Evolutionary conservation across 2,329 filamentous ascomycete species (phyloP).

Genomic region (Sporothrix pallida): DNA sequence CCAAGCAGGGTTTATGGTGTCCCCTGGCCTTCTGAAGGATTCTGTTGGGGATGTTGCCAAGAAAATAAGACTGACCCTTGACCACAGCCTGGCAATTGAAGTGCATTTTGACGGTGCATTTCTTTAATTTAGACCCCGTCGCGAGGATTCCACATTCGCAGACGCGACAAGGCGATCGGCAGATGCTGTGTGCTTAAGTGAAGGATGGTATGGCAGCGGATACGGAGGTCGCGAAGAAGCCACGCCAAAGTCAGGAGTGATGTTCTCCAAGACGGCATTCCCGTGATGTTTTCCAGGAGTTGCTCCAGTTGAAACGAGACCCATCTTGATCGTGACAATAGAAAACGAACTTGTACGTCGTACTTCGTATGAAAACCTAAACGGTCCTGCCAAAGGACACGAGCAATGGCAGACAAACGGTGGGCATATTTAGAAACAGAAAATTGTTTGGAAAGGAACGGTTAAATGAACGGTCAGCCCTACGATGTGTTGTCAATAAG

Average conservation of each 20-base stretch:
- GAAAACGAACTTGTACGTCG: too few species aligned
- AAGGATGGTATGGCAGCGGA: too few species aligned
- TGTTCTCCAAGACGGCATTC: not conserved
- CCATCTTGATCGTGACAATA: not conserved
- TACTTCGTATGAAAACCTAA: not conserved
- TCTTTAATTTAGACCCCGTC: too few species aligned
- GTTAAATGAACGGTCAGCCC: too few species aligned
- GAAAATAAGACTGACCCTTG: not conserved
- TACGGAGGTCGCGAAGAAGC: not conserved
- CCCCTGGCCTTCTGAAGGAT: constrained; percentile 16
- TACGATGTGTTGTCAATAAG: too few species aligned
- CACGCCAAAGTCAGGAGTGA: not conserved
- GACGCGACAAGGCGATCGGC: not conserved
- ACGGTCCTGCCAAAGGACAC: too few species aligned
- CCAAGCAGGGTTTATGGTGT: not conserved
- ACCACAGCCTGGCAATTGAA: not conserved
- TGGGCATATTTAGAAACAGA: not conserved
- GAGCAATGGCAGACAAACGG: too few species aligned
- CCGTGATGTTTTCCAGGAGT: not conserved
- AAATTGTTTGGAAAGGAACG: too few species aligned
- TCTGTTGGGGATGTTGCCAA: constrained; percentile 18
- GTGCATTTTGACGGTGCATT: too few species aligned
- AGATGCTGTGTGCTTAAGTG: not conserved
- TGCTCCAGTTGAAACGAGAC: not conserved
- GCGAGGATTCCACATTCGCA: not conserved